Base-by-base conservation (phyloP, 2,329 filamentous ascomycete genomes). In the Ceratocystis variospora region DNA sequence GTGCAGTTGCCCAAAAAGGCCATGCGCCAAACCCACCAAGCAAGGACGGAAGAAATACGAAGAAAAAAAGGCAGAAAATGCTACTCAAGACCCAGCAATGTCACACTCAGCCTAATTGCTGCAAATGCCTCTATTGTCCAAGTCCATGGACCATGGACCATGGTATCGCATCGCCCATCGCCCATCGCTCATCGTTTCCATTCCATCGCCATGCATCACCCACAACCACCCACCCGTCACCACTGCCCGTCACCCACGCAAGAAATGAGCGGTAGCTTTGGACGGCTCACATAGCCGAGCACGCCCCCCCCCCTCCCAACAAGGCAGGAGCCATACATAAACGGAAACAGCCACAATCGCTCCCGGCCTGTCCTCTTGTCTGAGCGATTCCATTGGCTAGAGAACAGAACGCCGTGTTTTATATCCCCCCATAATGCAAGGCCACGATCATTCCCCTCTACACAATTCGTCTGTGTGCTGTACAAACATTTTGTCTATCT, bases 1-100 rank as follows among this genome's bases (percentile, higher is more conserved):
- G 10, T 57, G 53, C 53, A 57, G 25, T 57, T 57, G 19, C 53
- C 53, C 53, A 57, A 57, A 57, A 57, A 31, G 53, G 22, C 46
- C 46, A 50, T 8, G n/a, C 33, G 33, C 33, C 33, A 48, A 48
- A 19, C 5, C 45, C 46, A 50, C 6, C 25, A 57, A 15, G 15
- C 53, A 31, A 5, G 53, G 5, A 25, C 10, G 19, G 7, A 15
- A 57, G 5, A 57, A 31, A 17, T 8, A 57, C 17, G 22, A 31
- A 25, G 7, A 55, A 55, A 55, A 22, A 57, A 57, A 31, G 22
- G 53, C 15, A 15, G 53, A 8, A 57, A 57, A 28, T 50, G 22
- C 53, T 57, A 57, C 53, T 28, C 25, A 57, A 37, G 19, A 57
- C 25, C 25, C 53, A 28, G 15, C 53, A 55, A n/a, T 17, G 53